Conservation (phyloP, 1,284 basidiomycete genomes). For the Somion occarium region DNA sequence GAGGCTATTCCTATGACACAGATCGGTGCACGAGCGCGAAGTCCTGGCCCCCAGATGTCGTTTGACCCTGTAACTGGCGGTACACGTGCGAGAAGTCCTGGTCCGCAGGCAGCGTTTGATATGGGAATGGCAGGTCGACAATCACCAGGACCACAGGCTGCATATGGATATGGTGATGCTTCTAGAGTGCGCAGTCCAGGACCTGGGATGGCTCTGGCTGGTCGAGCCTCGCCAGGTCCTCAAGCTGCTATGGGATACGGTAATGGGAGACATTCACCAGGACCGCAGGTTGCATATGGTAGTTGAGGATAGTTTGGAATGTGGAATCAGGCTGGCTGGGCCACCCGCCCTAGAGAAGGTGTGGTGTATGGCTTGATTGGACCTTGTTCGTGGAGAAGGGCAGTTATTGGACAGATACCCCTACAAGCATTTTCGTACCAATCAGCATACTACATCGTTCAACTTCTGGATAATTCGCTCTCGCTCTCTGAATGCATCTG, state of each 20-base stretch:
- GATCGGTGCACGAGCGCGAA: conserved; percentile 41
- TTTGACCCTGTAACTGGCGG: conserved; percentile 7
- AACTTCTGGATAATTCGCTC: conserved; percentile 3
- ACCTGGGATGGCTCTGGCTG: conserved; percentile 29
- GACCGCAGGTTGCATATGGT: conserved; percentile 21
- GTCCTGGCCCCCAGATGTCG: conserved; percentile 36
- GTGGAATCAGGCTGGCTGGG: conserved; percentile 13
- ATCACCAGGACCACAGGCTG: conserved; percentile 32
- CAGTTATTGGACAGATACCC: conserved; percentile 4
- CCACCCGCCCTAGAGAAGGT: conserved; percentile 8
- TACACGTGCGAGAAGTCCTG: conserved; percentile 13
- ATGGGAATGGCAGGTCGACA: conserved; percentile 13
- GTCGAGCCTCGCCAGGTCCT: conserved; percentile 42
- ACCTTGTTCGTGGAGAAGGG: background rate
- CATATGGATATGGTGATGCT: conserved; percentile 20
- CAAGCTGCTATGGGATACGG: conserved; percentile 38
- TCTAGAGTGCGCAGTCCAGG: conserved; percentile 26
- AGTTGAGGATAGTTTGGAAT: background rate
- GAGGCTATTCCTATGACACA: conserved; percentile 79
- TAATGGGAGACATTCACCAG: conserved; percentile 16
- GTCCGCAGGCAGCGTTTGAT: conserved; percentile 13
- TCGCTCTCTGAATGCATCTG: background rate
- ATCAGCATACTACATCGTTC: conserved; percentile 1
- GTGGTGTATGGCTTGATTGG: conserved; percentile 3
- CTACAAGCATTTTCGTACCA: conserved; percentile 5